A percentile compares a stretch with the other conserved stretches of the same genome.
These are phyloP conservation scores for Exophiala calicioides DNA, from an alignment of 2,329 filamentous ascomycete genomes.

Conservation along the genomic window DNA sequence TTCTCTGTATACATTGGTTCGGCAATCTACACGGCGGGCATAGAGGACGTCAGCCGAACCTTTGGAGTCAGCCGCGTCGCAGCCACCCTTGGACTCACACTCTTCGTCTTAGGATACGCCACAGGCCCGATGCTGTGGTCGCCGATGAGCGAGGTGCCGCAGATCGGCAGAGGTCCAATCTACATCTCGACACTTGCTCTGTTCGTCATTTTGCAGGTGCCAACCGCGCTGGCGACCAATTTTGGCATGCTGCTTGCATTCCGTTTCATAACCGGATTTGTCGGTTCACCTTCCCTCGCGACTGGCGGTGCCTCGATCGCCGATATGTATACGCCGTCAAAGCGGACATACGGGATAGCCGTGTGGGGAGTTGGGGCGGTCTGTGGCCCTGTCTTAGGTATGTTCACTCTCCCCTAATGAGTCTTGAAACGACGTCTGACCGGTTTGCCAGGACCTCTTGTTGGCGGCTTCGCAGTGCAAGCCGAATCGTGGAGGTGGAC, in stretches of 20 bases:
- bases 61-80: constrained; percentile 51
- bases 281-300: constrained; percentile 49
- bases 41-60: constrained; percentile 40
- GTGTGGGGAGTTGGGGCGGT: constrained; percentile 46
- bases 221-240: constrained; percentile 50
- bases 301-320: constrained; percentile 48
- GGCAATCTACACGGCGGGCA: constrained; percentile 53
- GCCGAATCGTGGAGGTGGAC: constrained; percentile 44
- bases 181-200: constrained; percentile 52
- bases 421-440: not conserved
- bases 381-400: constrained; percentile 41
- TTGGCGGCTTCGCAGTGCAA: constrained; percentile 45
- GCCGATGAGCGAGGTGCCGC: constrained; percentile 52
- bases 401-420: not conserved
- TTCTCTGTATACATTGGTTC: constrained; percentile 55
- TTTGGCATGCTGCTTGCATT: constrained; percentile 56
- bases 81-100: constrained; percentile 51
- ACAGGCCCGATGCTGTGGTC: constrained; percentile 50
- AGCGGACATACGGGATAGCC: constrained; percentile 42
- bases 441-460: constrained; percentile 38
- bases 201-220: constrained; percentile 54
- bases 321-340: constrained; percentile 45
- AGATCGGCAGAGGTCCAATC: constrained; percentile 51
- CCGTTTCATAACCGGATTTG: constrained; percentile 55
- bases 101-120: constrained; percentile 52